Base-by-base conservation (phyloP, 2,329 filamentous ascomycete genomes). In the Phoma sp. region DNA sequence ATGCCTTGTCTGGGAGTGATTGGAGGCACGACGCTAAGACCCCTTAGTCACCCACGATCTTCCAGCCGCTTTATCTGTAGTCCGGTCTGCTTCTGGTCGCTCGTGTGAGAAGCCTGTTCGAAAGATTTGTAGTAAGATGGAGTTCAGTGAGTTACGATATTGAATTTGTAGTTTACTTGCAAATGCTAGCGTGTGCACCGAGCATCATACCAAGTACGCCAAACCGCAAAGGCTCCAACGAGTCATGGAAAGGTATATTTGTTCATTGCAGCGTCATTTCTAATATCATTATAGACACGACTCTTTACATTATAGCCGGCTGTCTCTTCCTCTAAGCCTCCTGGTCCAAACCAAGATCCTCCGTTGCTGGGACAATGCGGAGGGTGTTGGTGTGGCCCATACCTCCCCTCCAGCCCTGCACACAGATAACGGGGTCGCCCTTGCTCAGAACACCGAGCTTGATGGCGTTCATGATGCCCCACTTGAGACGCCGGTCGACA, bases 401-500 rank as follows among this genome's bases (percentile, higher is more conserved):
- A 67, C 91, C 91, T 70, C 91, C 91, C 81, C 91, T 89, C 91
- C 91, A 96, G 79, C 91, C 91, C 79, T 96, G 91, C 32, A 96
- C 90, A 65, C 92, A 91, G 58, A 95, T 85, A 50, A 95, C 86
- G 26, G 86, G 85, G 72, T 92, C 90, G 62, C 87, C 89, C 73
- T 86, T 80, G 73, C 80, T 83, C 59, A 96, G 81, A 42, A 93
- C 85, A 67, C 87, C 87, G 60, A 99, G 89, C 78, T 89, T 87
- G 71, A 96, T 86, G 67, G 92, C 95, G 75, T 92, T 87, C 75
- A 85, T 82, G 76, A 99, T 91, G 76, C 91, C 95, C 93, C 93
- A 99, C 85, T 93, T 96, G 78, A 99, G 91, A 74, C 95, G 92
- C 76, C 88, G 87, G 81, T 99, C 95, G 68, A 99, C 95, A 79